phyloP scores from a whole-genome alignment of 2,329 filamentous ascomycete genomes.

The Waltergamsia citrina region DNA sequence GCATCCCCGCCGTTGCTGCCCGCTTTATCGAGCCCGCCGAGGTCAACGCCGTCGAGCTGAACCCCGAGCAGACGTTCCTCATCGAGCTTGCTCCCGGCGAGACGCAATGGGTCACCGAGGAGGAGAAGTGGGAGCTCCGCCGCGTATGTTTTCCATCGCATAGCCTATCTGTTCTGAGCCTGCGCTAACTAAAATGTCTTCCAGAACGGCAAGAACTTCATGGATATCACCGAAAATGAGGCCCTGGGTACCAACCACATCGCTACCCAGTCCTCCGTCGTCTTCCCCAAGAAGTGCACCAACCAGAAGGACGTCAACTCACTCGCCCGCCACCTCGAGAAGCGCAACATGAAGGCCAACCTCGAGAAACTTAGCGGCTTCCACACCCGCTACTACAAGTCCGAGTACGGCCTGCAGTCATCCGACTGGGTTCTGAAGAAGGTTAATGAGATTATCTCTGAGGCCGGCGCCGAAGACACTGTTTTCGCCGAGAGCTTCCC shows the following conservation, averaged over 20 bases:
- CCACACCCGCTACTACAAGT: slow-evolving; percentile 77
- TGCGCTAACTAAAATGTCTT: neutral
- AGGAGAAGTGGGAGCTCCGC: slow-evolving; percentile 88
- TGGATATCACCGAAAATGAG: slow-evolving; percentile 78
- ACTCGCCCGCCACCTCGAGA: slow-evolving; percentile 60
- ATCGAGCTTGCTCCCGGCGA: slow-evolving; percentile 80
- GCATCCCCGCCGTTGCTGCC: slow-evolving; percentile 43
- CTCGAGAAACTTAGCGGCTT: slow-evolving; percentile 71
- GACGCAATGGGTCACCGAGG: slow-evolving; percentile 81
- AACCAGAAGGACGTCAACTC: slow-evolving; percentile 58
- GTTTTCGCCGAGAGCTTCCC: slow-evolving; percentile 65
- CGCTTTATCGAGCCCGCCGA: slow-evolving; percentile 48
- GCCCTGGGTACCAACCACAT: slow-evolving; percentile 41
- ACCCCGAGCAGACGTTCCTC: slow-evolving; percentile 43
- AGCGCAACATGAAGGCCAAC: slow-evolving; percentile 67
- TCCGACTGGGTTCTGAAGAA: slow-evolving; percentile 78
- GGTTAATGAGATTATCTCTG: slow-evolving; percentile 61
- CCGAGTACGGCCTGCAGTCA: slow-evolving; percentile 69
- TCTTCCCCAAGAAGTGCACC: slow-evolving; percentile 59
- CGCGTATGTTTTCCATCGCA: slow-evolving; percentile 45
- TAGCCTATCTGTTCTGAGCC: neutral
- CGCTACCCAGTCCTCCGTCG: slow-evolving; percentile 21
- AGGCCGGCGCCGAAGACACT: slow-evolving; percentile 59
- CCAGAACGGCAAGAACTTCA: slow-evolving; percentile 78
- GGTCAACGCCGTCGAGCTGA: slow-evolving; percentile 38